Base-by-base conservation (phyloP, 2,329 filamentous ascomycete genomes). In the Clarireedia hainanense region DNA sequence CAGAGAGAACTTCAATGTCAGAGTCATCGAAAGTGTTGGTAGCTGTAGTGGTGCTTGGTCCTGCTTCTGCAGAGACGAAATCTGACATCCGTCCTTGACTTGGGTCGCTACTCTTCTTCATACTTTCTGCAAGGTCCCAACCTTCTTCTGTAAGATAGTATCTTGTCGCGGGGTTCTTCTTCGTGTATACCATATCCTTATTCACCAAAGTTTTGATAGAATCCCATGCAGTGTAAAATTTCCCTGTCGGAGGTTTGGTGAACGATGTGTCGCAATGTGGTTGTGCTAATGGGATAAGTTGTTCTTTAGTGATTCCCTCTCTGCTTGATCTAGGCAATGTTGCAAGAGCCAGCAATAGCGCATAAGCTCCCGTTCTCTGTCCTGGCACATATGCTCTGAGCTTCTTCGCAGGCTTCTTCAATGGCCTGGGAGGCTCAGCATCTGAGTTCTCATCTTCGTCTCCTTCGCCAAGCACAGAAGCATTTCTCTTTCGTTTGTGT, bases 151-250 rank as follows among this genome's bases (percentile, higher is more conserved):
- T 89, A 37, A 94, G 72, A 2, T 77, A 75, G 66, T 91, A 94
- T 61, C 79, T 81, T 58, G 83, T 80, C 17, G 83, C 70, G 0
- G 87, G 88, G 15, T 85, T 77, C 0, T 87, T 85, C 52, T 81
- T 82, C 62, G 88, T 84, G 56, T 83, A 84, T 0, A 91, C 86
- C 3, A 91, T 72, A 56, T 90, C 86, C 66, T 91, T 90, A 53
- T 83, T 76, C 5, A 84, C 63, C 34, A 94, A 72, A 0, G 85
- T 89, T 67, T 88, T 89, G 79, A 92, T 91, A 1, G 88, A 90
- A 64, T 81, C 86, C 88, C 88, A 94, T 0, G 89, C 89, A 0
- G 88, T 92, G 63, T 89, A 88, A 64, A 81, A 88, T 56, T 84
- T 86, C 10, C 77, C 84, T 0, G 86, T 75, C 53, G 89, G 85